phyloP scores from a whole-genome alignment of 495 filamentous ascomycete species.

The Neurospora hispaniola region DNA sequence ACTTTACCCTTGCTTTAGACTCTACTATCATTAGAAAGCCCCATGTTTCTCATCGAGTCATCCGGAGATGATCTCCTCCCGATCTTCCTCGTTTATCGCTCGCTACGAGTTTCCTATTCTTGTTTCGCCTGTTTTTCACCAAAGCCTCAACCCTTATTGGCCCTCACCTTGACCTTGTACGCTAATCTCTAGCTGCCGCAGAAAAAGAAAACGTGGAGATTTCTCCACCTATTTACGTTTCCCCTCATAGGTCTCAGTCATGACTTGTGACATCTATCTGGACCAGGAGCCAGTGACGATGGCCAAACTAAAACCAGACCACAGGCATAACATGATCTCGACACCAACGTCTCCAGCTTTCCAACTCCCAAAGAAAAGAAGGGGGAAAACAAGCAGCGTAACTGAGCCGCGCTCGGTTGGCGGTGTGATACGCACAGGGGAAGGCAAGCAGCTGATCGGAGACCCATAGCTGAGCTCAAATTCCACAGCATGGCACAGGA shows the following conservation, averaged over 20 bases:
- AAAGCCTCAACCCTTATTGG: neutral
- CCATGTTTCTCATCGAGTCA: neutral
- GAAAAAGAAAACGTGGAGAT: neutral
- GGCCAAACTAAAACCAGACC: neutral
- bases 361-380: neutral
- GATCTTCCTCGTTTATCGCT: neutral
- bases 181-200: neutral
- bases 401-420: neutral
- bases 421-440: neutral
- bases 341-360: neutral
- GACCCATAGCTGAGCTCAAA: neutral
- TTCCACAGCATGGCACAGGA: neutral
- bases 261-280: neutral
- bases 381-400: neutral
- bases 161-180: neutral
- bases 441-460: neutral
- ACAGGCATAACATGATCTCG: neutral
- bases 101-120: neutral
- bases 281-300: neutral
- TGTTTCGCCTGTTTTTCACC: neutral
- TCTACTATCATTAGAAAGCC: neutral
- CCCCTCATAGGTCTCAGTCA: neutral
- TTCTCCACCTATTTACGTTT: neutral
- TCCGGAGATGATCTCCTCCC: neutral
- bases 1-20: neutral